Base-by-base conservation (phyloP, 352 stramenopile species). In the Globisporangium echinulatum region DNA sequence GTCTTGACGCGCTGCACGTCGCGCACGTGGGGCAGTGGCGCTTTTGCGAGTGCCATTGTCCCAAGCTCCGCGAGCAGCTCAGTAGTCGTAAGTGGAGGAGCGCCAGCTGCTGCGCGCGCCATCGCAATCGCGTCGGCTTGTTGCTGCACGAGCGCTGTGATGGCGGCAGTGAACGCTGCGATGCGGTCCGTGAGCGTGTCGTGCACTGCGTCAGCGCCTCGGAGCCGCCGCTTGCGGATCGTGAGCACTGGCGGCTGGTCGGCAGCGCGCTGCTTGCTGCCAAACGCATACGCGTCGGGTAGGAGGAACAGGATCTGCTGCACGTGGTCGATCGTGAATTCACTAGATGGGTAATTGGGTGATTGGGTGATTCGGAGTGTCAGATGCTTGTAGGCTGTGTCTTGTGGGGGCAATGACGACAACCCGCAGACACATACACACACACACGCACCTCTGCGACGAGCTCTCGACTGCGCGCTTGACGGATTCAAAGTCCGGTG, bases 391-490 rank as follows among this genome's bases (percentile, higher is more conserved):
- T 25, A 25, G 25, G 25, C 25, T 25, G 25, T 25, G 25, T 25
- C 25, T 25, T 25, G 25, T 25, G 25, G 25, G 2, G 25, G 25
- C 25, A 25, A 25, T 25, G 25, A 25, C 25, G 25, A 25, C 25
- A 25, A 25, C 25, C 25, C 25, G 25, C 25, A 25, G 1, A 25
- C 25, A 25, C 25, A 25, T 2, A 25, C 25, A 25, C 25, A 25
- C 25, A 25, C 25, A 25, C 25, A 52, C 49, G 33, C 33, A 83
- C 74, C 61, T 73, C 59, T 91, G 82, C 48, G 66, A 78, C 37
- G 82, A 91, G 62, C 72, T 87, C 68, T 91, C 84, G 40, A 90
- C 67, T 1, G 84, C 69, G 42, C 63, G 76, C 56, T 89, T 88
- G 52, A 88, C 69, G 9, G 77, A 65, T 7, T 74, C 70, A 19